Evolutionary conservation across 2,329 filamentous ascomycete species (phyloP), one percentile per base, ranked within the genome.

Genomic region (Diaporthe citriasiana): DNA sequence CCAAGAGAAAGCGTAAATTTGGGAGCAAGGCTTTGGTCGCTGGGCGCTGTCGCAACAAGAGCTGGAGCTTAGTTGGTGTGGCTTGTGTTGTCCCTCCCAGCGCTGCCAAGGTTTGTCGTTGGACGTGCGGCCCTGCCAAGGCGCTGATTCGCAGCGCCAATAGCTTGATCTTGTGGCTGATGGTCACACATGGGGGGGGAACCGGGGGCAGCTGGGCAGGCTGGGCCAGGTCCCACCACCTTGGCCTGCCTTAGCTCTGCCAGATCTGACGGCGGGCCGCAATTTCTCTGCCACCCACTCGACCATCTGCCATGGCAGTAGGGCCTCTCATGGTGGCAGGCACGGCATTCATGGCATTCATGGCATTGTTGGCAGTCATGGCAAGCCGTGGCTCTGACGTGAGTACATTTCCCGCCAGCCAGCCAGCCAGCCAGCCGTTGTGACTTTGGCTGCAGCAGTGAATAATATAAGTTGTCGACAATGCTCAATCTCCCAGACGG

Each of bases 141-240:
- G n/a, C 45, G 33, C 45, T 53, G 63, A 53, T 53, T 53, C 47
- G 63, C 63, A 30, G 9, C 63, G 47, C 63, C 63, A 53, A 30
- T 68, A 53, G 63, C 63, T 68, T 68, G 63, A 66, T 51, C 22
- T 51, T 66, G 63, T 51, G 63, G 63, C 45, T 66, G 63, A 68
- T 12, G 63, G 47, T 40, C 10, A 68, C 33, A 51, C 45, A 22
- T 15, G 42, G 17, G 45, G 25, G 57, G 25, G 27, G 57, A n/a
- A 25, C 12, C n/a, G n/a, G n/a, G 30, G 6, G 22, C 19, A 25
- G 55, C 30, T 13, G 60, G 42, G 59, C 27, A 12, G 2, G 42
- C 42, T 19, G 42, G 15, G 15, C 17, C 6, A 30, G 38, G 40
- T 25, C 42, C 22, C 27, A 47, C 6, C 42, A 50, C 3, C 63